A percentile compares a stretch with the other conserved stretches of the same genome.
Evolutionary conservation across 352 stramenopile genomes (phyloP).

Genomic region (Pythium scleroteichum): DNA sequence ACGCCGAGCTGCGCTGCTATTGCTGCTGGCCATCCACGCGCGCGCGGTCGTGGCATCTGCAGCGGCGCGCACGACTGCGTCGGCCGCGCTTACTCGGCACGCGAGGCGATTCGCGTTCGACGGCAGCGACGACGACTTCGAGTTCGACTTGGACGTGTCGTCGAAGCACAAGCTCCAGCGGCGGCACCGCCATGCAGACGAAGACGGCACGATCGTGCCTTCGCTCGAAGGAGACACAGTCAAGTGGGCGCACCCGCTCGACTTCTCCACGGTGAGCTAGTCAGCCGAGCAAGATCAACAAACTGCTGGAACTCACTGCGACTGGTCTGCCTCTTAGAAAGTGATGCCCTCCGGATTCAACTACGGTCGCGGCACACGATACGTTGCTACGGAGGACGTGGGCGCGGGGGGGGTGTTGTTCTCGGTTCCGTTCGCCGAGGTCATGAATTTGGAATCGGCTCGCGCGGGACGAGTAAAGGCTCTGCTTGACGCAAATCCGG

Average conservation of each 20-base stretch:
- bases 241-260: neutral
- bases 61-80: neutral
- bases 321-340: slow-evolving; percentile 10
- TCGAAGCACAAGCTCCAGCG: slow-evolving; percentile 25
- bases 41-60: neutral
- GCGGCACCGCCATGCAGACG: slow-evolving; percentile 6
- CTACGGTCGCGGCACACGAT: slow-evolving; percentile 29
- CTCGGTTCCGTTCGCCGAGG: slow-evolving; percentile 22
- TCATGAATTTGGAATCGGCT: slow-evolving; percentile 31
- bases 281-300: neutral
- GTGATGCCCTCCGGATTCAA: slow-evolving; percentile 22
- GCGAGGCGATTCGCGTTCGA: slow-evolving; percentile 6
- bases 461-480: slow-evolving; percentile 21
- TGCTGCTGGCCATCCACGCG: neutral
- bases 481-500: slow-evolving; percentile 31
- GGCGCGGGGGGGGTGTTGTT: slow-evolving; percentile 27
- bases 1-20: neutral
- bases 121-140: slow-evolving; percentile 18
- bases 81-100: neutral
- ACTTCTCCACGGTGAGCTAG: slow-evolving; percentile 13
- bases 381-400: slow-evolving; percentile 16
- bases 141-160: slow-evolving; percentile 29
- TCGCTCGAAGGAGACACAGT: neutral
- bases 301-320: neutral
- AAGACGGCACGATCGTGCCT: neutral